Base-by-base conservation (phyloP, 1,284 basidiomycete species). In the Ceratobasidium sp. region DNA sequence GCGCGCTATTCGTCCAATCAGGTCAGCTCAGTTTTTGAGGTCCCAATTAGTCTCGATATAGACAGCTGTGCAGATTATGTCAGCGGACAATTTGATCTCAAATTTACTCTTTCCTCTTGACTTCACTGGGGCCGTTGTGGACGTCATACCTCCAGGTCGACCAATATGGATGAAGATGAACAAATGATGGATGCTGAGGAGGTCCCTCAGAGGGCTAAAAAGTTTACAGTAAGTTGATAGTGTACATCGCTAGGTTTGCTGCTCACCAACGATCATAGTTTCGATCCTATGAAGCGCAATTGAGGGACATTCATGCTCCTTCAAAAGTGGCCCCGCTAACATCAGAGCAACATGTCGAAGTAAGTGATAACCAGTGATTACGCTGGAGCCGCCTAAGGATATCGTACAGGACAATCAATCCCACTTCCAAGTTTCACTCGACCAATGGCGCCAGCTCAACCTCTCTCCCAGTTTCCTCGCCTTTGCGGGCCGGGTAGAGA, bases 391-490 rank as follows among this genome's bases (percentile, higher is more conserved):
- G 18, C 26, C 44, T 66, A 66, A 79, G 51, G 79, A 42, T 61
- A 80, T 49, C 40, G 18, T 63, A 0, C 77, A 94, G 92, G 92
- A 94, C 80, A 89, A 90, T 82, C 89, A 91, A 78, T 94, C 92
- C 0, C 91, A 93, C 82, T 95, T 95, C 82, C 89, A 91, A 78
- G 87, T 89, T 81, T 88, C 91, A 0, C 86, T 95, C 40, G 86
- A 90, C 39, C 90, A 93, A 81, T 94, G 93, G 92, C 87, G 89
- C 80, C 92, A 95, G 81, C 89, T 97, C 72, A 96, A 95, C 84
- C 90, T 97, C 40, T 89, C 94, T 0, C 90, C 92, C 0, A 88
- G 91, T 0, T 97, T 96, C 85, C 86, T 95, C 78, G 85, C 88
- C 26, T 94, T 96, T 80, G 90, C 92, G 1, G 87, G 89, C 77